Percentiles rank a stretch among this genome's conserved stretches.
Conservation (phyloP, 495 filamentous ascomycete species). For the Podospora comata region DNA sequence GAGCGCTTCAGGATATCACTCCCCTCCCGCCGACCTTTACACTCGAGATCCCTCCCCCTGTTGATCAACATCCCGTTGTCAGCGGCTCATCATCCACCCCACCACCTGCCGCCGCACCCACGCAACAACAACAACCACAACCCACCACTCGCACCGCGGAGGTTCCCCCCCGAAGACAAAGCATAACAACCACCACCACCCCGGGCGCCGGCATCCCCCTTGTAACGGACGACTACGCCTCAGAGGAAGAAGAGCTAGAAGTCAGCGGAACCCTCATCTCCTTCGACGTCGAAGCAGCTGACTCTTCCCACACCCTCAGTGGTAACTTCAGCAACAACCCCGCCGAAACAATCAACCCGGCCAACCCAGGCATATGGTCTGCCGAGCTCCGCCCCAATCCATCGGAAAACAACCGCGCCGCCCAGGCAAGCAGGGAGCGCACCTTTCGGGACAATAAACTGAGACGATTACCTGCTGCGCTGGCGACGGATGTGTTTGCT, state of each 20-base stretch:
- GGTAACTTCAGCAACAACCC: not conserved
- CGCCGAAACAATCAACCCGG: constrained; percentile 2
- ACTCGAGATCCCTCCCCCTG: not conserved
- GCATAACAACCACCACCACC: constrained; percentile 23
- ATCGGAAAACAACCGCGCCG: constrained; percentile 20
- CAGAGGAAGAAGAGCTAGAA: constrained; percentile 51
- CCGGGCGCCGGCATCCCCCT: not conserved
- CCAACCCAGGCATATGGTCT: constrained; percentile 49
- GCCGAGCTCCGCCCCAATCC: constrained; percentile 52
- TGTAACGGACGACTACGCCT: constrained; percentile 35
- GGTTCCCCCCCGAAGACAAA: constrained; percentile 31
- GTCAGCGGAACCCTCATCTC: constrained; percentile 52
- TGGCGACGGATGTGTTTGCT: constrained; percentile 40
- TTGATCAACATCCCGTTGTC: not conserved
- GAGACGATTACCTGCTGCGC: constrained; percentile 33
- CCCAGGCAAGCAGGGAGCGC: constrained; percentile 20
- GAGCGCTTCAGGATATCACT: constrained; percentile 6
- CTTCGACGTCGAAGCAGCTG: constrained; percentile 54
- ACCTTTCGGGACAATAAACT: constrained; percentile 40
- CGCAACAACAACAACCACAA: constrained; percentile 1
- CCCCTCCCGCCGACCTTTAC: constrained; percentile 8
- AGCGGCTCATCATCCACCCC: not conserved
- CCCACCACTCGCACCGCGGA: not conserved
- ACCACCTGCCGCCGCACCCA: not conserved
- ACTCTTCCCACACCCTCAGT: constrained; percentile 17